Conservation (phyloP, 371 early-diverging fungal genomes). For the Mucor indicus region DNA sequence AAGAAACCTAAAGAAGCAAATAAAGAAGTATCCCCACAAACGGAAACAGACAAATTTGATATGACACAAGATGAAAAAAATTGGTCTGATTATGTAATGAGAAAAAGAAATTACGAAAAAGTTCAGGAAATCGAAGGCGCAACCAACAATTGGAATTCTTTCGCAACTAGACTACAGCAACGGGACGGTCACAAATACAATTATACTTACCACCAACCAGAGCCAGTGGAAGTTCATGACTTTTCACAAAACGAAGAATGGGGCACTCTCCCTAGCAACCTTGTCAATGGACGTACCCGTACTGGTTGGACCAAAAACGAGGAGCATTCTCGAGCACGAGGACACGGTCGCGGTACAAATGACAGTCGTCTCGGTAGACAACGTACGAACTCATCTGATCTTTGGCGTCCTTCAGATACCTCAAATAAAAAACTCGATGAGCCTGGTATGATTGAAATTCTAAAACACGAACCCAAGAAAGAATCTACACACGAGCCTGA, state of each 20-base stretch:
- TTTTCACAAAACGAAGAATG: conserved; percentile 5
- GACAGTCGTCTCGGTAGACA: neutral
- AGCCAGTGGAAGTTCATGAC: conserved; percentile 1
- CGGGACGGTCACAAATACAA: neutral
- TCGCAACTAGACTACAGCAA: conserved; percentile 13
- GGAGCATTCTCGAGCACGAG: neutral
- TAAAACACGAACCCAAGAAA: conserved; percentile 6
- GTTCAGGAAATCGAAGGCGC: neutral
- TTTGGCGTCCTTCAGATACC: neutral
- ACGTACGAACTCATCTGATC: neutral
- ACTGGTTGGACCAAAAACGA: conserved; percentile 12
- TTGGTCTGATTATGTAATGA: conserved; percentile 18
- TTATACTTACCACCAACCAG: neutral
- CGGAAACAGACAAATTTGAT: neutral
- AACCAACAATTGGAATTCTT: conserved; percentile 17
- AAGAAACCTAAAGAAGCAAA: neutral
- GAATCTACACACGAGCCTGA: neutral
- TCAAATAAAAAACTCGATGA: neutral
- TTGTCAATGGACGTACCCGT: conserved; percentile 1
- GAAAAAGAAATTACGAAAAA: neutral
- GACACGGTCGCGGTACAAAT: neutral
- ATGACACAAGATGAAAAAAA: conserved; percentile 18
- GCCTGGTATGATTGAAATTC: conserved; percentile 7
- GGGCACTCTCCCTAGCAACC: neutral
- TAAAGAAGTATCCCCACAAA: neutral